These are phyloP conservation scores for Penicillium odoratum DNA, from an alignment of 495 filamentous ascomycete species.

Conservation along the genomic window DNA sequence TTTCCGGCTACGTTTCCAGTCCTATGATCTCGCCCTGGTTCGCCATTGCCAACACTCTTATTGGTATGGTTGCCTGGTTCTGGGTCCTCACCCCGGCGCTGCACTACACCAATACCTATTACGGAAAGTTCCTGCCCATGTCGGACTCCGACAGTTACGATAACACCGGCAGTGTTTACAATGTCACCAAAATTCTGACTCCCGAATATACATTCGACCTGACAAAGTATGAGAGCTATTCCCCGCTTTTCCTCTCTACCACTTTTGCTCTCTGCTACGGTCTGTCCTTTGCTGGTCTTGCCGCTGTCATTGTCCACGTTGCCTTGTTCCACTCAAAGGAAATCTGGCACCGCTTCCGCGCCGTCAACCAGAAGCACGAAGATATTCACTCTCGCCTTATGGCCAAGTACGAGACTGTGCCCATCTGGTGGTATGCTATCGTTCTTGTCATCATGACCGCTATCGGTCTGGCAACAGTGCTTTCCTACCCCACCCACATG, in stretches of 20 bases:
- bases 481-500: constrained; percentile 53
- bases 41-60: constrained; percentile 58
- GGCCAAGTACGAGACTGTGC: constrained; percentile 56
- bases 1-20: constrained; percentile 63
- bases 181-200: constrained; percentile 55
- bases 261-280: constrained; percentile 60
- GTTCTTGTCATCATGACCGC: constrained; percentile 50
- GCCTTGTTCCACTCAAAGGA: constrained; percentile 57
- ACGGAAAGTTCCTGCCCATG: constrained; percentile 54
- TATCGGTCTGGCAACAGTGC: constrained; percentile 51
- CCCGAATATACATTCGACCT: constrained; percentile 53
- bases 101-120: constrained; percentile 53
- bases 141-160: constrained; percentile 57
- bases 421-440: constrained; percentile 62
- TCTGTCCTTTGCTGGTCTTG: constrained; percentile 60
- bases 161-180: constrained; percentile 55
- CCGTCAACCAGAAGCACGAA: constrained; percentile 54
- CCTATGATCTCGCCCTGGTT: constrained; percentile 71
- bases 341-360: constrained; percentile 51
- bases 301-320: constrained; percentile 55
- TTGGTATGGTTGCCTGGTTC: constrained; percentile 55
- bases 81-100: constrained; percentile 53
- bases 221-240: constrained; percentile 55
- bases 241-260: constrained; percentile 61
- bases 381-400: constrained; percentile 68